Conservation (phyloP, 2,329 filamentous ascomycete species). For the Colletotrichum eremochloae region DNA sequence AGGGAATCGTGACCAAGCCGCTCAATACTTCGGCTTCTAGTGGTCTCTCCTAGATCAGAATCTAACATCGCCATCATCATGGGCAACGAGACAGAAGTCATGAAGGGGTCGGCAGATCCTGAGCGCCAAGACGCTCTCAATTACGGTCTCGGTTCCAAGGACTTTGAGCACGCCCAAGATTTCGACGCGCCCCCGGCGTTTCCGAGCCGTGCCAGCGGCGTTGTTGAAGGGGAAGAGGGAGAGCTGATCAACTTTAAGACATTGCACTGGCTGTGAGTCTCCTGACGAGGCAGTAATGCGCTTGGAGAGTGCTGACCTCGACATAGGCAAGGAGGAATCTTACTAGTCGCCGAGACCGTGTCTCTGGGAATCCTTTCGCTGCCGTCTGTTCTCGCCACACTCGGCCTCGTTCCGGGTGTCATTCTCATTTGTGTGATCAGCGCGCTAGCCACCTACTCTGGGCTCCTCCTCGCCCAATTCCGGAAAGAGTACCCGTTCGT, state of each 20-base stretch:
- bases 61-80: slow-evolving; percentile 1
- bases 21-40: background rate
- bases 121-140: slow-evolving; percentile 4
- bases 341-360: slow-evolving; percentile 60
- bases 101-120: slow-evolving; percentile 12
- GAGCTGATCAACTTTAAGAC: slow-evolving; percentile 54
- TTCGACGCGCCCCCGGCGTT: background rate
- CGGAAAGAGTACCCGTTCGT: slow-evolving; percentile 78
- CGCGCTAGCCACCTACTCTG: slow-evolving; percentile 75
- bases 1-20: background rate
- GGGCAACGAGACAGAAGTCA: slow-evolving; percentile 30
- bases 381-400: slow-evolving; percentile 78
- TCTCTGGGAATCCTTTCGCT: slow-evolving; percentile 74
- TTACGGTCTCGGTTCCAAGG: background rate
- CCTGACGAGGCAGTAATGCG: no score
- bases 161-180: background rate
- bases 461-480: slow-evolving; percentile 73
- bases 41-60: background rate
- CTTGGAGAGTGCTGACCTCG: background rate
- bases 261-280: slow-evolving; percentile 54
- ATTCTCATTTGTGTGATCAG: slow-evolving; percentile 77
- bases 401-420: slow-evolving; percentile 80
- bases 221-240: slow-evolving; percentile 26
- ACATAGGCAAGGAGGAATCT: slow-evolving; percentile 59
- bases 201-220: slow-evolving; percentile 9